phyloP scores from a whole-genome alignment of 164 flowering plant genomes.

The Dillenia suffruticosa region DNA sequence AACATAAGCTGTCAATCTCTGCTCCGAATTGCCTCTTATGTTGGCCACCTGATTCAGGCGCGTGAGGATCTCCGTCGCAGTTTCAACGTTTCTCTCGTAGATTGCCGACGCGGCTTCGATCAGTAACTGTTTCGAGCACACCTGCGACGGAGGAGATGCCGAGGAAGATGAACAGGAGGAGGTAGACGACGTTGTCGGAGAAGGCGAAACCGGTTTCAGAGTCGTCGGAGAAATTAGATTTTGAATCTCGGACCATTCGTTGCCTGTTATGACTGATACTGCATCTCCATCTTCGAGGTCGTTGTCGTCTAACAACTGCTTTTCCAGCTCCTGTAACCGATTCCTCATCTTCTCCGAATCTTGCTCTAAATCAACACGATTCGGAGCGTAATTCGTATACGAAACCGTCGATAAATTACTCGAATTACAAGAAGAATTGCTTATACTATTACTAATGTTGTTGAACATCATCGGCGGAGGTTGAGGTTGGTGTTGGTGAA shows the following conservation, averaged over 20 bases:
- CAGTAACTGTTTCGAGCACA: constrained; percentile 45
- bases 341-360: constrained; percentile 59
- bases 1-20: constrained; percentile 48
- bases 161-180: constrained; percentile 32
- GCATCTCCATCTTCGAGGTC: constrained; percentile 36
- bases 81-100: constrained; percentile 52
- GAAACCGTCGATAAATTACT: constrained; percentile 5
- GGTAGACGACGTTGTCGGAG: constrained; percentile 41
- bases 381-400: constrained; percentile 14
- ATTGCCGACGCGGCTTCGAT: constrained; percentile 67
- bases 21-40: constrained; percentile 49
- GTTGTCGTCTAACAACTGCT: constrained; percentile 58
- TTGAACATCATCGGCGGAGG: constrained; percentile 8
- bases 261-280: constrained; percentile 51
- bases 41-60: constrained; percentile 34
- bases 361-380: constrained; percentile 6
- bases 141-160: constrained; percentile 28
- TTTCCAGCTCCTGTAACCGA: constrained; percentile 65
- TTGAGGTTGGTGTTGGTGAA: constrained; percentile 29
- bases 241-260: constrained; percentile 86
- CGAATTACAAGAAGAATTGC: constrained; percentile 3
- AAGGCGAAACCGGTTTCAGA: constrained; percentile 25
- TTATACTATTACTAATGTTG: not conserved
- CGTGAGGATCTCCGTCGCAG: constrained; percentile 48
- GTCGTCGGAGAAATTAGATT: constrained; percentile 37